Base-by-base conservation (phyloP, 1,139 yeast species). In the Trichomonascaceae sp. region DNA sequence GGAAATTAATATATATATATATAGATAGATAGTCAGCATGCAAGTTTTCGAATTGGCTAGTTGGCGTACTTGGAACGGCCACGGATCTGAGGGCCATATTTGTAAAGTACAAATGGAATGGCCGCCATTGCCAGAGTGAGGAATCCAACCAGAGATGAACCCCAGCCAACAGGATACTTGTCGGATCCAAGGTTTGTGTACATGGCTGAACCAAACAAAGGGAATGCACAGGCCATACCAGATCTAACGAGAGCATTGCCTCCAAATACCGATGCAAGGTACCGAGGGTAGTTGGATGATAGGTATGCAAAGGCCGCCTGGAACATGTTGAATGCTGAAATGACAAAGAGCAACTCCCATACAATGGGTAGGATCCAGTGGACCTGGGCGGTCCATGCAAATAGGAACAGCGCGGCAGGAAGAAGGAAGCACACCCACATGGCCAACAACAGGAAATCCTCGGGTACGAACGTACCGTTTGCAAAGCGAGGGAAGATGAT, bases 321-420 rank as follows among this genome's bases (percentile, higher is more conserved):
- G 65, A 82, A 82, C 34, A 81, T 70, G 48, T 78, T 61, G 41
- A 79, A 69, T 41, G 77, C 63, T 2, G 89, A 82, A 49, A 75
- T 75, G 1, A 89, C 87, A 50, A 79, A 79, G 27, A 85, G 77
- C 27, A 74, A 66, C 43, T 84, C 85, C 1, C 89, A 74, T 16
- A 78, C 70, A 27, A 75, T 63, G 13, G 93, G 85, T 13, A 74
- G 78, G 62, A 79, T 74, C 92, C 92, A 82, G 54, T 80, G 92
- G 20, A 79, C 41, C 47, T 71, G 67, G 4, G 82, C 70, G 3
- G 74, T 57, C 76, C 76, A 71, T 2, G 67, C 73, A 44, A 70
- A 66, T 6, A 69, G 52, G 38, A 69, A 61, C 18, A 69, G 43
- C 3, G 73, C 69, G 29, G 57, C 39, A 1, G 74, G 72, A 51